Conservation (phyloP, 2,329 filamentous ascomycete species). For the Remersonia thermophila region DNA sequence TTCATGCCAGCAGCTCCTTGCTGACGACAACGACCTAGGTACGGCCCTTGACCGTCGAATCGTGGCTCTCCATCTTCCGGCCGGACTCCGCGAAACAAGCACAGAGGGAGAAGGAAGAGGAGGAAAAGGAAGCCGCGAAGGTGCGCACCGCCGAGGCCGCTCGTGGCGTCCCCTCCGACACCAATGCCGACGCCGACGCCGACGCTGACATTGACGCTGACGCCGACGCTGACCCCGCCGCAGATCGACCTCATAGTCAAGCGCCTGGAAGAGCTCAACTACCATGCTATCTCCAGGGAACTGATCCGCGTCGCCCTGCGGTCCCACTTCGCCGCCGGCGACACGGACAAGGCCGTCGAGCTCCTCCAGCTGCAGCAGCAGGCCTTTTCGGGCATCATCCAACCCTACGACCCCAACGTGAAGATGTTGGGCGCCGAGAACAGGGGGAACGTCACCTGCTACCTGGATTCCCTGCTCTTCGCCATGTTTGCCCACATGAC, state of each 20-base stretch:
- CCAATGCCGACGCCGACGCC: background rate
- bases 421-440: constrained; percentile 79
- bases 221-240: background rate
- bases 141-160: constrained; percentile 23
- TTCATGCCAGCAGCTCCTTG: too few relatives aligned
- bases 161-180: background rate
- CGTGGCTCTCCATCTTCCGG: constrained; percentile 53
- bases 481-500: constrained; percentile 89
- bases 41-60: constrained; percentile 42
- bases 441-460: constrained; percentile 79
- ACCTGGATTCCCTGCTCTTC: constrained; percentile 80
- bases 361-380: constrained; percentile 69
- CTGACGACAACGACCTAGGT: constrained; percentile 26
- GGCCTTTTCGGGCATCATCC: constrained; percentile 66
- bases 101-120: constrained; percentile 17
- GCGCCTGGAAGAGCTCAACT: constrained; percentile 31
- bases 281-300: constrained; percentile 40
- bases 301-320: constrained; percentile 43
- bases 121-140: constrained; percentile 28
- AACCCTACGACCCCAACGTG: constrained; percentile 58
- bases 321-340: constrained; percentile 52
- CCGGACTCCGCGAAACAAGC: constrained; percentile 43
- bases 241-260: constrained; percentile 31
- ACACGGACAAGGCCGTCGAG: constrained; percentile 62
- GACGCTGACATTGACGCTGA: constrained; percentile 22